phyloP scores from a whole-genome alignment of 768 basidiomycete genomes.

The Macrolepiota albuminosa region DNA sequence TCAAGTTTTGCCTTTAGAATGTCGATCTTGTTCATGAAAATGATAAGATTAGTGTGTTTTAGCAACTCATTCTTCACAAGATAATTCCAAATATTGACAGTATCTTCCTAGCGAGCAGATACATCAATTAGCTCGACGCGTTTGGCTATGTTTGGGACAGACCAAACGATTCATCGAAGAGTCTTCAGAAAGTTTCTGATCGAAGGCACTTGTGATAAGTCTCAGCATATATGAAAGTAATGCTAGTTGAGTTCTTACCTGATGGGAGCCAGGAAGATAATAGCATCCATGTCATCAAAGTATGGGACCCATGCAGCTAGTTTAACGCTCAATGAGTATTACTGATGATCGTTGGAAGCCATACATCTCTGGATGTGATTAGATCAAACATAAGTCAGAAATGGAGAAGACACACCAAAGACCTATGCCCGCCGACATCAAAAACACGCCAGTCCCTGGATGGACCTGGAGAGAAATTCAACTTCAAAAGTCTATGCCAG shows the following conservation, averaged over 20 bases:
- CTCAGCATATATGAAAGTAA: not conserved
- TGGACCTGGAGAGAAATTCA: constrained; percentile 14
- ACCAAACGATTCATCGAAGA: constrained; percentile 59
- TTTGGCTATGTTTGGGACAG: not conserved
- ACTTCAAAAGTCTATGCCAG: not conserved
- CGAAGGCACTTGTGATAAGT: constrained; percentile 43
- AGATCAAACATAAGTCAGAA: not conserved
- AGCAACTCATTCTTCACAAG: constrained; percentile 71
- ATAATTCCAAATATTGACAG: constrained; percentile 69
- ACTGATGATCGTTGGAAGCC: not conserved
- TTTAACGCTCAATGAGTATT: not conserved
- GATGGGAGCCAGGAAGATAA: constrained; percentile 69
- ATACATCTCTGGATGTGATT: constrained; percentile 13
- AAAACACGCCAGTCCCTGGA: constrained; percentile 41
- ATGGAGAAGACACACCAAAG: constrained; percentile 42
- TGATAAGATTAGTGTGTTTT: constrained; percentile 64
- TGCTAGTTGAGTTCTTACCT: constrained; percentile 26
- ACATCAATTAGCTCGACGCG: not conserved
- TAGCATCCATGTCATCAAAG: constrained; percentile 69
- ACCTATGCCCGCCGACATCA: constrained; percentile 62
- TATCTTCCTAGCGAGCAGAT: constrained; percentile 53
- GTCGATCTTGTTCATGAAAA: constrained; percentile 83
- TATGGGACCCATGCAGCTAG: constrained; percentile 54
- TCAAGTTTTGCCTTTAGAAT: constrained; percentile 63
- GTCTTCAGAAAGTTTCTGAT: constrained; percentile 67